phyloP scores from a whole-genome alignment of 176 grass and related monocot species.

The Oryza coarctata region DNA sequence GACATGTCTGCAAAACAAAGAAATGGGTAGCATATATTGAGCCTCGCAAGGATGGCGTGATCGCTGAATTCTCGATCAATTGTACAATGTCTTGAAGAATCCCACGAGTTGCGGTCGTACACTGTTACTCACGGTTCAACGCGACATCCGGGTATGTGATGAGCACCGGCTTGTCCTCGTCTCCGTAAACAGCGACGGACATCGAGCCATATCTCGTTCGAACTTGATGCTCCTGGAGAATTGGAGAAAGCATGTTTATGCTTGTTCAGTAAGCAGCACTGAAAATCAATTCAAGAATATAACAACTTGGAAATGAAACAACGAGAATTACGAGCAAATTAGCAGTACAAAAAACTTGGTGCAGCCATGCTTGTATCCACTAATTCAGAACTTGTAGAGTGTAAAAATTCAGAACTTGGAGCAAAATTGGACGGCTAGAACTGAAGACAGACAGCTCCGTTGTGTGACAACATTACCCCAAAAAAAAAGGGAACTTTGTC shows the following conservation, averaged over 20 bases:
- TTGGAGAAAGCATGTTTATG: conserved; percentile 23
- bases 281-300: neutral
- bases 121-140: conserved; percentile 49
- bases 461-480: no score
- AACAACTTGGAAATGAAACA: neutral
- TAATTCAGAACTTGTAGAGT: no score
- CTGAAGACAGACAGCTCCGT: no score
- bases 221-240: conserved; percentile 63
- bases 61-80: neutral
- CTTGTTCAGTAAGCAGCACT: neutral
- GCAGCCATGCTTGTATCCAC: neutral
- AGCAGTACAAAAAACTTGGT: neutral
- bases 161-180: conserved; percentile 63
- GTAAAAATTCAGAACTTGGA: no score
- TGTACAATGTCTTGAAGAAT: neutral
- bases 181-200: conserved; percentile 62
- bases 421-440: no score
- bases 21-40: conserved; percentile 20
- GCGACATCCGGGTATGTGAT: conserved; percentile 72
- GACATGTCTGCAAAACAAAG: conserved; percentile 63
- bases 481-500: neutral
- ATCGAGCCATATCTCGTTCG: conserved; percentile 58
- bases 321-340: neutral
- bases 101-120: neutral
- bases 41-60: no score